phyloP scores from a whole-genome alignment of 2,329 filamentous ascomycete genomes.

The Pezicula rhizophila region DNA sequence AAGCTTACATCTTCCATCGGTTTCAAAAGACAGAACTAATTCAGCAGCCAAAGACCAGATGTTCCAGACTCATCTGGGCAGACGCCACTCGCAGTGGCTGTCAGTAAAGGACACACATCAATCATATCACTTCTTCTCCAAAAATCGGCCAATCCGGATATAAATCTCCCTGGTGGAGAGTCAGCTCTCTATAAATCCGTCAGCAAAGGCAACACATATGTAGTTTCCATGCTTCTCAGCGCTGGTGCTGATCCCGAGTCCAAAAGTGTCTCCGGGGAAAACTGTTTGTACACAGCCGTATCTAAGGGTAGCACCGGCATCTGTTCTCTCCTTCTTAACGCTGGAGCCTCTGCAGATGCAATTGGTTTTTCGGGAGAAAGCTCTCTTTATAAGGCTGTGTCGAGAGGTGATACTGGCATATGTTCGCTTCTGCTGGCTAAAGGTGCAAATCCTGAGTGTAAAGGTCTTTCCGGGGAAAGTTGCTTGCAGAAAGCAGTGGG shows the following conservation, averaged over 20 bases:
- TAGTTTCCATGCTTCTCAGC: slow-evolving; percentile 7
- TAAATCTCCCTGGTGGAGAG: slow-evolving; percentile 4
- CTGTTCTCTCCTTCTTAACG: not conserved
- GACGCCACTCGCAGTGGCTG: slow-evolving; percentile 11
- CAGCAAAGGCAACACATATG: slow-evolving; percentile 1
- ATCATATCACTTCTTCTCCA: slow-evolving; percentile 6
- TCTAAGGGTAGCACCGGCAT: not conserved
- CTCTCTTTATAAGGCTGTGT: not conserved
- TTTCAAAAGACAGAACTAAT: not conserved
- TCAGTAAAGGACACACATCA: slow-evolving; percentile 2
- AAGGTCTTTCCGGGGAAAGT: not conserved
- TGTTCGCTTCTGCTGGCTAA: not conserved
- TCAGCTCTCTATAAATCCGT: slow-evolving; percentile 7
- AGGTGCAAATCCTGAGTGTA: not conserved
- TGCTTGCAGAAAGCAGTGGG: too few species aligned
- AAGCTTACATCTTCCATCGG: slow-evolving; percentile 5
- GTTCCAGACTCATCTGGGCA: slow-evolving; percentile 3
- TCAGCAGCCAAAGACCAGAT: slow-evolving; percentile 6
- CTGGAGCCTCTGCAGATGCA: not conserved
- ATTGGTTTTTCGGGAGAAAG: not conserved
- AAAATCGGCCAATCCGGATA: slow-evolving; percentile 8
- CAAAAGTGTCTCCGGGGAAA: slow-evolving; percentile 4
- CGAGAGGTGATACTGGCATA: not conserved
- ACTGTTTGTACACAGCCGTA: not conserved
- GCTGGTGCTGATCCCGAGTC: slow-evolving; percentile 7